phyloP scores from a whole-genome alignment of 2,329 filamentous ascomycete genomes.

The Arthrocladium fulminans region DNA sequence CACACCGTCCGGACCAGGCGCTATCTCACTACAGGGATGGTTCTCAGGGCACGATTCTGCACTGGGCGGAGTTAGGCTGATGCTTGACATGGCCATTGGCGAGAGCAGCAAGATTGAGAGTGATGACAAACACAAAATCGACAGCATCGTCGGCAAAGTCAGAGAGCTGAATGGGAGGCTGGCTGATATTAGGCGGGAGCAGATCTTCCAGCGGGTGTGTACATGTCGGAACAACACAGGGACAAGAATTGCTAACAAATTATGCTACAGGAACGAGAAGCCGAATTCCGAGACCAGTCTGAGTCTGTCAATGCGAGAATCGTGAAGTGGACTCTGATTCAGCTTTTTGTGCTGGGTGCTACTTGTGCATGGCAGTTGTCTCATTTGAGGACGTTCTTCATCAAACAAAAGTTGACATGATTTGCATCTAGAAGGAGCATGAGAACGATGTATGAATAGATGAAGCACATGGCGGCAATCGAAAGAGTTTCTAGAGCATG shows the following conservation, averaged over 20 bases:
- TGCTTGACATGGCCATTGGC: slow-evolving; percentile 84
- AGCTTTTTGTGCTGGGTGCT: slow-evolving; percentile 70
- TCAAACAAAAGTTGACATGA: slow-evolving; percentile 98
- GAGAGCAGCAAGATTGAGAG: slow-evolving; percentile 91
- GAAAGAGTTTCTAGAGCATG: background rate
- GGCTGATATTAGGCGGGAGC: slow-evolving; percentile 82
- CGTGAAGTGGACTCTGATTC: slow-evolving; percentile 86
- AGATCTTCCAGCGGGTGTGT: slow-evolving; percentile 85
- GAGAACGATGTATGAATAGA: slow-evolving; percentile 7
- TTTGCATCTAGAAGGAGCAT: slow-evolving; percentile 14
- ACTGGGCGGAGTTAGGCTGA: slow-evolving; percentile 69
- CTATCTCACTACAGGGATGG: slow-evolving; percentile 60
- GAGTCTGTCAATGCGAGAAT: slow-evolving; percentile 87
- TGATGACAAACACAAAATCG: slow-evolving; percentile 84
- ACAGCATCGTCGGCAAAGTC: slow-evolving; percentile 79
- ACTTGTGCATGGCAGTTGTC: slow-evolving; percentile 97
- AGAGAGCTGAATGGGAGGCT: slow-evolving; percentile 81
- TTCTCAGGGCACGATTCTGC: slow-evolving; percentile 59
- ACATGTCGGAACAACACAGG: background rate
- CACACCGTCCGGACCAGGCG: slow-evolving; percentile 66
- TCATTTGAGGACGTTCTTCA: slow-evolving; percentile 94
- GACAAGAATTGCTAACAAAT: slow-evolving; percentile 2
- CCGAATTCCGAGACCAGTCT: slow-evolving; percentile 95
- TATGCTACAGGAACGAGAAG: slow-evolving; percentile 71
- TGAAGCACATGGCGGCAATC: background rate